Percentiles rank a stretch among this genome's conserved stretches.
These are phyloP conservation scores for Penicillium antarcticum DNA, from an alignment of 495 filamentous ascomycete species.

Conservation along the genomic window DNA sequence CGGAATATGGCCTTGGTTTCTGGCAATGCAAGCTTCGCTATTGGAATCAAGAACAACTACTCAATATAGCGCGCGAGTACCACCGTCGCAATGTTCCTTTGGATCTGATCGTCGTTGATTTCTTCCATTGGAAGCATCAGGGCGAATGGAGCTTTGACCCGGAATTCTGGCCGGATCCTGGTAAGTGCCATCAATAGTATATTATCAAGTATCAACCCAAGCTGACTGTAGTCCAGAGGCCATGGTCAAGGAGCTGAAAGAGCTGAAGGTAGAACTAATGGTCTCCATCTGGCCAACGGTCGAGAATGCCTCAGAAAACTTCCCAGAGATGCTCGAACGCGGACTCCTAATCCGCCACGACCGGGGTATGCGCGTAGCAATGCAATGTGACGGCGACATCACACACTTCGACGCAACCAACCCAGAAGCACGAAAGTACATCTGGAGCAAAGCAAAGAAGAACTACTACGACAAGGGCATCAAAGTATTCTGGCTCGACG, in stretches of 20 bases:
- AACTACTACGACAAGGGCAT: conserved; percentile 59
- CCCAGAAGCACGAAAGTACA: conserved; percentile 43
- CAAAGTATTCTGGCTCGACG: conserved; percentile 58
- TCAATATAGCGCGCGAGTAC: conserved; percentile 53
- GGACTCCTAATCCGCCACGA: conserved; percentile 53
- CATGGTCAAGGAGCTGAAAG: conserved; percentile 53
- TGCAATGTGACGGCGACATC: conserved; percentile 52
- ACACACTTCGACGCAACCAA: conserved; percentile 58
- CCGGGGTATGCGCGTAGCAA: conserved; percentile 47
- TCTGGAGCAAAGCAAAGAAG: conserved; percentile 52
- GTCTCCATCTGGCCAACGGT: conserved; percentile 61
- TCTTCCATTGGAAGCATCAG: conserved; percentile 60
- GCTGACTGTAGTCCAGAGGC: conserved; percentile 29
- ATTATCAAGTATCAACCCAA: conserved; percentile 1
- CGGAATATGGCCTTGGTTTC: conserved; percentile 59
- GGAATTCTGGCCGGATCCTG: conserved; percentile 55
- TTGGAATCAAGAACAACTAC: conserved; percentile 55
- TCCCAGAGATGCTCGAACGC: conserved; percentile 50
- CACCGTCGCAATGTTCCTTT: conserved; percentile 45
- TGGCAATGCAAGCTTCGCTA: conserved; percentile 63
- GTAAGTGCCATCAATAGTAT: conserved; percentile 16
- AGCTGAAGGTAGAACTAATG: conserved; percentile 53
- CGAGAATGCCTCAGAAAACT: conserved; percentile 50
- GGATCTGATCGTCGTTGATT: conserved; percentile 58
- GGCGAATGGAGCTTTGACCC: conserved; percentile 59